A percentile compares a stretch with the other conserved stretches of the same genome.
Conservation (phyloP, 306 rosid species). For the Rosa lucieae region DNA sequence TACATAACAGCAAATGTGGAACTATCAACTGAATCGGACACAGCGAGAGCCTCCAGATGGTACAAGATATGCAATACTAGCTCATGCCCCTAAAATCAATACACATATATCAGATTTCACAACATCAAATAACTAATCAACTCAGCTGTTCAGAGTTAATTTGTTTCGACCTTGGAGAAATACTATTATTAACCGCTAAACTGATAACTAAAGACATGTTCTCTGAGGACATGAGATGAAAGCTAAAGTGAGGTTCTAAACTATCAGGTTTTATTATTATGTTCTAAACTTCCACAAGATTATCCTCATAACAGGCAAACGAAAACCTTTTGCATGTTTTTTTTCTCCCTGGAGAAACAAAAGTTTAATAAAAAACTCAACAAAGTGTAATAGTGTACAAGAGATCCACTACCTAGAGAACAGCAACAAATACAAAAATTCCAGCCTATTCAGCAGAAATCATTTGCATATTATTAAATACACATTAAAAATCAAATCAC, state of each 20-base stretch:
- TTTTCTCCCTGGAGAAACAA: not conserved
- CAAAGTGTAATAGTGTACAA: not conserved
- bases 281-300: not conserved
- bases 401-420: not conserved
- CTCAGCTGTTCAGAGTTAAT: not conserved
- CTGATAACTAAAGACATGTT: conserved; percentile 1
- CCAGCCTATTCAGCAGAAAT: not conserved
- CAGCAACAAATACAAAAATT: not conserved
- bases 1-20: conserved; percentile 61
- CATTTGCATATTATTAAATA: not conserved
- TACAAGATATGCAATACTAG: conserved; percentile 80
- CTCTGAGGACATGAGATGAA: not conserved
- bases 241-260: too few species aligned
- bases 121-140: not conserved
- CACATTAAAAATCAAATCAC: not conserved
- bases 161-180: not conserved
- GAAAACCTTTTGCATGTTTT: not conserved
- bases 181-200: not conserved
- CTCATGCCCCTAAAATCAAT: conserved; percentile 86
- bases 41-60: conserved; percentile 67
- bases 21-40: conserved; percentile 56
- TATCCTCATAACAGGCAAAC: not conserved
- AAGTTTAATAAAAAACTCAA: not conserved
- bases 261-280: too few species aligned
- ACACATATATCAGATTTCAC: conserved; percentile 19